Evolutionary conservation across 176 grass and related monocot genomes (phyloP), one percentile per base, ranked within the genome.

Genomic region (Oryza rufipogon): DNA sequence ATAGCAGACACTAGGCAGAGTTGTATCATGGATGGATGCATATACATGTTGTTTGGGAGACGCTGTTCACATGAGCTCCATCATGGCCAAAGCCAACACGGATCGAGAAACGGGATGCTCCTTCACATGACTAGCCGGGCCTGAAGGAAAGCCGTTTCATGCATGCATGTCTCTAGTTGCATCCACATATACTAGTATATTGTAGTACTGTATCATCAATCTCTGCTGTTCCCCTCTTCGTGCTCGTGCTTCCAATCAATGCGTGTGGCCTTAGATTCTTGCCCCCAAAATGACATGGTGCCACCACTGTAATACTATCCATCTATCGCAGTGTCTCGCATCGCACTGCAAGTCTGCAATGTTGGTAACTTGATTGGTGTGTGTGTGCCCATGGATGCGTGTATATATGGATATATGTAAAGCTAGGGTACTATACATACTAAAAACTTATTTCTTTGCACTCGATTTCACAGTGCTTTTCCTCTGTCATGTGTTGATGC

Each of bases 21-120:
- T 19, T 11, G 51, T 4, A 44, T 44, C 42, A 44, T 11, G 49
- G 14, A 52, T 52, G 49, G 49, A 52, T 52, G 49, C 49, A 36
- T 51, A 7, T 32, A 32, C 54, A 71, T 83, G 42, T 10, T 11
- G 74, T 68, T 63, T 46, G 14, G 23, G 61, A 77, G 66, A 78
- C 78, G 84, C 47, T 46, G 64, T 63, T 73, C 88, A 79, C 80
- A 74, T 86, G 88, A 86, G 74, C 70, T 86, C 74, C 88, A 86
- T 86, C 88, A 83, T 74, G 20, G 70, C 64, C 46, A 54, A 54
- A 63, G 70, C 71, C 46, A 71, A 48, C 67, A 45, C 71, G 30
- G 19, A 38, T 38, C 36, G 36, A 12, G 74, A 20, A 32, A 32
- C 30, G 30, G 30, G 30, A 46, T 34, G 66, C 73, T 47, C 74